Evolutionary conservation across 495 filamentous ascomycete species (phyloP).

Genomic region (Penicillium lagena): DNA sequence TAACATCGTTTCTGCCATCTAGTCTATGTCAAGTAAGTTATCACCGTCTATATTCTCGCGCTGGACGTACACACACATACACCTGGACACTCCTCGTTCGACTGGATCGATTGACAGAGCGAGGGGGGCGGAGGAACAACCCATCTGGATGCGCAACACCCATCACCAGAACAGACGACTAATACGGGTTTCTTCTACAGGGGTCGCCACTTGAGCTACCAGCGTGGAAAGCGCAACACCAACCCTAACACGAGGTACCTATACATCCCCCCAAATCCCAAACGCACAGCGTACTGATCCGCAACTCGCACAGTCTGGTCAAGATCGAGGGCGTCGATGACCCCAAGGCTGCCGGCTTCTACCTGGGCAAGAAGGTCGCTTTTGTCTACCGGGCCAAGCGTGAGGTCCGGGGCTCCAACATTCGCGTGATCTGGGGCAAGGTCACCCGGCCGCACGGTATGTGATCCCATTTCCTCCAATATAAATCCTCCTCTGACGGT

Average conservation of each 20-base stretch:
- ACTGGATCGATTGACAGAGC: background rate
- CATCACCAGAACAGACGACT: conserved; percentile 20
- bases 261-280: conserved; percentile 3
- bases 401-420: conserved; percentile 92
- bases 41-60: background rate
- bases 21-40: conserved; percentile 93
- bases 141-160: background rate
- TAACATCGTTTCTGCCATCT: conserved; percentile 29
- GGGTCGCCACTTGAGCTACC: conserved; percentile 90
- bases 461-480: conserved; percentile 14
- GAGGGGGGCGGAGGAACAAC: background rate
- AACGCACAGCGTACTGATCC: no score
- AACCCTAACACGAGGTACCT: conserved; percentile 68
- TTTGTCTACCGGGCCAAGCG: conserved; percentile 93
- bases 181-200: conserved; percentile 45
- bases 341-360: conserved; percentile 79
- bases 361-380: conserved; percentile 92
- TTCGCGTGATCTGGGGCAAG: conserved; percentile 99
- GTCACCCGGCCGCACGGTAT: conserved; percentile 90
- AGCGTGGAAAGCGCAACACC: conserved; percentile 77
- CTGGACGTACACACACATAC: background rate
- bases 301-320: conserved; percentile 52
- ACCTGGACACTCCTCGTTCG: conserved; percentile 14
- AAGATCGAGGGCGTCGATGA: conserved; percentile 96
- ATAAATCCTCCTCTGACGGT: conserved; percentile 5